Conservation (phyloP, 164 flowering plant species). For the Platanus orientalis region DNA sequence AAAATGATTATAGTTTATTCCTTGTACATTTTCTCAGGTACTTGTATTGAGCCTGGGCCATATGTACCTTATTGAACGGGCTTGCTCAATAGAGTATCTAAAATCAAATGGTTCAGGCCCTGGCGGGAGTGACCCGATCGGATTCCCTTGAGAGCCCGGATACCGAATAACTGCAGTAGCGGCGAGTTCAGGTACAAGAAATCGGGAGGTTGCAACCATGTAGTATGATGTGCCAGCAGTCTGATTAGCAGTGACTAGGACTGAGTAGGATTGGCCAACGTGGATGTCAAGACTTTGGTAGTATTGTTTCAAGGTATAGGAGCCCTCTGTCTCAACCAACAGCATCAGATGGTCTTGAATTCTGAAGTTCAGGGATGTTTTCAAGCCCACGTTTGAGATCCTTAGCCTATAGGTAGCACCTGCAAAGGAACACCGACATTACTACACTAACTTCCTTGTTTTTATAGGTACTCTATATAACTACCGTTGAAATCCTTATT, state of each 20-base stretch:
- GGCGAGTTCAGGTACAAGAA: slow-evolving; percentile 10
- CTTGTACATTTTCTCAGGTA: too few relatives aligned
- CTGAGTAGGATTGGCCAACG: slow-evolving; percentile 35
- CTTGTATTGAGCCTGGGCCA: neutral
- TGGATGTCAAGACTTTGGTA: slow-evolving; percentile 35
- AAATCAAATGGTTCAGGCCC: slow-evolving; percentile 27
- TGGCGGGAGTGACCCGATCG: slow-evolving; percentile 15
- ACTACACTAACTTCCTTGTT: too few relatives aligned
- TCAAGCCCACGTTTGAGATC: slow-evolving; percentile 42
- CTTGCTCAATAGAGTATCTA: slow-evolving; percentile 34
- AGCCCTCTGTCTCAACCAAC: slow-evolving; percentile 42
- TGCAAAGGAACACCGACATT: slow-evolving; percentile 12
- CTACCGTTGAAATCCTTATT: too few relatives aligned
- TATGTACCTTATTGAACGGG: slow-evolving; percentile 39
- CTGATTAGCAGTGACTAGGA: slow-evolving; percentile 29
- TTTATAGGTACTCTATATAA: too few relatives aligned
- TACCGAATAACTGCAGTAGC: slow-evolving; percentile 28
- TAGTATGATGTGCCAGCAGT: slow-evolving; percentile 18
- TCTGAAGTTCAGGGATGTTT: slow-evolving; percentile 37
- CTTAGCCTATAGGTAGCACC: slow-evolving; percentile 37
- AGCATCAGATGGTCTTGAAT: slow-evolving; percentile 34
- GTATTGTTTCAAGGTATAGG: slow-evolving; percentile 27
- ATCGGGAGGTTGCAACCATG: slow-evolving; percentile 38
- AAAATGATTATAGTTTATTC: too few relatives aligned
- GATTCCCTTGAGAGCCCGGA: slow-evolving; percentile 14